Evolutionary conservation across 495 filamentous ascomycete genomes (phyloP), one percentile per base, ranked within the genome.

Genomic region (Aspergillus sclerotioniger): DNA sequence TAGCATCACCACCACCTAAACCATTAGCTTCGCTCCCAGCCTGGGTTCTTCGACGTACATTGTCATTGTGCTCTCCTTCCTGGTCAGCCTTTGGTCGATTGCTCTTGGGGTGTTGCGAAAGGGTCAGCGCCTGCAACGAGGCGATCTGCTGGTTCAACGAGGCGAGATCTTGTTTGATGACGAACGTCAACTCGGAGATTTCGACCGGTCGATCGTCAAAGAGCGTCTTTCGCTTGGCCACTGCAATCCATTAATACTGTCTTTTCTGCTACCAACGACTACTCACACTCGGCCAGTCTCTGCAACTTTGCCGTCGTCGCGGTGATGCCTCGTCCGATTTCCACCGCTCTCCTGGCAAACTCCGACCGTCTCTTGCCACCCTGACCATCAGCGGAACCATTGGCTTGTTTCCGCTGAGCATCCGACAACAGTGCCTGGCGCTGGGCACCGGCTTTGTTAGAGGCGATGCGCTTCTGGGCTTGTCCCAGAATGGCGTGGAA

Each of bases 131-230:
- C 68, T 96, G 90, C 39, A 98, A 75, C 17, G 77, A 80, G 46
- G 87, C 86, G 66, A 98, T 98, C 68, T 93, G 87, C 57, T 87
- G 81, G 71, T 96, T 97, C 56, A 98, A 74, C 10, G 88, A 85
- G 0, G 92, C 90, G 25, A 98, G 83, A 66, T 98, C 95, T 80
- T 98, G 94, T 73, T 98, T 98, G 76, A 98, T 97, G 69, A 96
- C 85, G 65, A 90, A 96, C 9, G 92, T 94, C 71, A 98, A 84
- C 66, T 98, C 91, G 69, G 92, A 91, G 74, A 98, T 97, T 72
- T 98, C 94, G 37, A 96, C 89, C 2, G 94, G 92, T 70, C 89
- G 84, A 76, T 98, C 94, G 71, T 98, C 94, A 68, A 98, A 98
- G 19, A 98, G 84, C 1, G 95, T 95, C 77, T 97, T 96, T 61